Conservation (phyloP, 2,329 filamentous ascomycete species). For the Ophiostoma piceae region DNA sequence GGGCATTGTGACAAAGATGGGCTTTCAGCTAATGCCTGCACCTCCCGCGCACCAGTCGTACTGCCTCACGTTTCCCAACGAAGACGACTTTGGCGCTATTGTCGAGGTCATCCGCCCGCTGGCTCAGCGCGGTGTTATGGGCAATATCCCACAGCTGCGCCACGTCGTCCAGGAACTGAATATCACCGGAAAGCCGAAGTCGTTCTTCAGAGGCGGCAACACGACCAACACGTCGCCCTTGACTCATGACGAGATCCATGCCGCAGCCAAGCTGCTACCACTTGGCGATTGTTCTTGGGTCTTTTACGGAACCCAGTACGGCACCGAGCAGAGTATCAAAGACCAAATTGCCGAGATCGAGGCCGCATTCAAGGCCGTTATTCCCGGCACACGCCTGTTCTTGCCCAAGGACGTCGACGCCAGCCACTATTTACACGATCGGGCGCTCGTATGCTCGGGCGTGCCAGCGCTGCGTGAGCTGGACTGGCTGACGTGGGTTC, state of each 20-base stretch:
- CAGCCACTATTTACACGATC: conserved; percentile 37
- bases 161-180: conserved; percentile 37
- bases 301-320: conserved; percentile 46
- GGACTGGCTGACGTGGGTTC: conserved; percentile 45
- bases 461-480: conserved; percentile 38
- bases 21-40: conserved; percentile 40
- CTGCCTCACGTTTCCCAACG: conserved; percentile 38
- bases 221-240: conserved; percentile 26
- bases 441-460: conserved; percentile 35
- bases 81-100: conserved; percentile 35
- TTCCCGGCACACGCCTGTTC: conserved; percentile 41
- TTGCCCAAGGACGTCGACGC: conserved; percentile 39
- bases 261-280: conserved; percentile 35
- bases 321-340: conserved; percentile 30
- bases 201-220: conserved; percentile 27
- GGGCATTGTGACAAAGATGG: conserved; percentile 52
- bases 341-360: conserved; percentile 40
- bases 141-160: conserved; percentile 44
- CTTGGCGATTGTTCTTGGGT: conserved; percentile 45
- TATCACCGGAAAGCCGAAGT: conserved; percentile 38
- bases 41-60: conserved; percentile 37
- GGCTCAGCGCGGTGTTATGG: conserved; percentile 34
- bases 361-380: conserved; percentile 37
- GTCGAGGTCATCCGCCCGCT: conserved; percentile 38
- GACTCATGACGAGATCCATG: conserved; percentile 32